Conservation (phyloP, 2,329 filamentous ascomycete species). For the Simplicillium aogashimaense region DNA sequence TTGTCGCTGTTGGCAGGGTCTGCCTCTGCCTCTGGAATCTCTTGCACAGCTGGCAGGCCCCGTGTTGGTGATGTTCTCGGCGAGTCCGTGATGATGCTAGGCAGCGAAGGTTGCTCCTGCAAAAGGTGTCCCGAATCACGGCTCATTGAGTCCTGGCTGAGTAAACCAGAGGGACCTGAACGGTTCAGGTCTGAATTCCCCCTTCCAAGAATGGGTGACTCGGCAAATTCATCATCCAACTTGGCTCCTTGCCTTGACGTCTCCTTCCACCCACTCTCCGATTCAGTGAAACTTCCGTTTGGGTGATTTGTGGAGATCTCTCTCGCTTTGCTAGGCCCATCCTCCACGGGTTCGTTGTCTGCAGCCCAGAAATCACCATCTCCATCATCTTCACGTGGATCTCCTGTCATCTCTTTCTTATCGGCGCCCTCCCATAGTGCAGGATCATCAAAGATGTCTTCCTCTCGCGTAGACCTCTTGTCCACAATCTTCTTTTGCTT, state of each 20-base stretch:
- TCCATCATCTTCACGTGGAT: conserved; percentile 10
- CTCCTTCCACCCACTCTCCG: conserved; percentile 13
- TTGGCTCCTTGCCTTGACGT: conserved; percentile 11
- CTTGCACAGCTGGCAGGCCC: conserved; percentile 40
- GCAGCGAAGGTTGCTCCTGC: conserved; percentile 18
- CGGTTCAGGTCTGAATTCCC: conserved; percentile 12
- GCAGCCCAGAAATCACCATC: conserved; percentile 22
- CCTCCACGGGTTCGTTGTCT: conserved; percentile 3
- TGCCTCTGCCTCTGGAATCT: conserved; percentile 36
- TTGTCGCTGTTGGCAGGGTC: conserved; percentile 12
- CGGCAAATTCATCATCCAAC: conserved; percentile 17
- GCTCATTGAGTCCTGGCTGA: conserved; percentile 19
- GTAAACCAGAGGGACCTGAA: conserved; percentile 14
- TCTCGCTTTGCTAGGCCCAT: neutral
- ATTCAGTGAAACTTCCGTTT: conserved; percentile 11
- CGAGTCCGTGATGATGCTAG: conserved; percentile 17
- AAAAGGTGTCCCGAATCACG: conserved; percentile 18
- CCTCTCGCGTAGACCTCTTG: conserved; percentile 24
- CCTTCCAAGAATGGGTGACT: conserved; percentile 28
- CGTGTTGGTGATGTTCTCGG: conserved; percentile 31
- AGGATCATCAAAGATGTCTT: conserved; percentile 35
- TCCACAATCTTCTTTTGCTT: conserved; percentile 29
- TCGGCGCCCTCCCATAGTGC: conserved; percentile 33
- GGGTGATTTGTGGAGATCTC: conserved; percentile 5
- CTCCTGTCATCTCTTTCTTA: conserved; percentile 16